phyloP scores from a whole-genome alignment of 306 rosid genomes.

The Medicago truncatula region DNA sequence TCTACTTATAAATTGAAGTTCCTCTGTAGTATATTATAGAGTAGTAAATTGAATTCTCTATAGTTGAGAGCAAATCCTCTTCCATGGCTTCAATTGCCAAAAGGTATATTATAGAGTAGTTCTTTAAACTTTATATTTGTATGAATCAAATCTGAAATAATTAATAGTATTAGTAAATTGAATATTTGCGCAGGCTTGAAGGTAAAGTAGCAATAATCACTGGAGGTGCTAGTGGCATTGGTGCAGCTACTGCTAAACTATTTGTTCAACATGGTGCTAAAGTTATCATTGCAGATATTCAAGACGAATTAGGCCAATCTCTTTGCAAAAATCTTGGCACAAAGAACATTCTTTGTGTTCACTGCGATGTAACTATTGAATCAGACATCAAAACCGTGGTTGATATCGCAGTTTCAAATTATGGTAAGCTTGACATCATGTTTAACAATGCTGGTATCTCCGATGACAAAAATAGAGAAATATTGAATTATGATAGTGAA shows the following conservation, averaged over 20 bases:
- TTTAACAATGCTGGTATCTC: conserved; percentile 71
- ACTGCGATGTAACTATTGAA: conserved; percentile 64
- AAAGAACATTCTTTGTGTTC: conserved; percentile 43
- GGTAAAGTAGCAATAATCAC: conserved; percentile 81
- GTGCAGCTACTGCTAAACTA: conserved; percentile 66
- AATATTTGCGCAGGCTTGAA: conserved; percentile 50
- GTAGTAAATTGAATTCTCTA: too few relatives aligned
- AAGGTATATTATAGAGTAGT: neutral
- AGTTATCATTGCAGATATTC: conserved; percentile 69
- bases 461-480: conserved; percentile 31
- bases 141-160: neutral
- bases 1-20: neutral
- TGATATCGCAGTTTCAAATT: conserved; percentile 50
- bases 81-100: neutral
- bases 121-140: neutral
- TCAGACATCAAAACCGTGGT: conserved; percentile 60
- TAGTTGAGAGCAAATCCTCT: neutral
- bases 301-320: conserved; percentile 61
- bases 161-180: too few relatives aligned
- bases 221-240: conserved; percentile 80
- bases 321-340: conserved; percentile 50
- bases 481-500: conserved; percentile 29
- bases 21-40: too few relatives aligned
- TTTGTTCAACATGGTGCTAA: conserved; percentile 68
- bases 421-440: conserved; percentile 74